Evolutionary conservation across 331 rosid genomes (phyloP).

Genomic region (Malus hybrid): DNA sequence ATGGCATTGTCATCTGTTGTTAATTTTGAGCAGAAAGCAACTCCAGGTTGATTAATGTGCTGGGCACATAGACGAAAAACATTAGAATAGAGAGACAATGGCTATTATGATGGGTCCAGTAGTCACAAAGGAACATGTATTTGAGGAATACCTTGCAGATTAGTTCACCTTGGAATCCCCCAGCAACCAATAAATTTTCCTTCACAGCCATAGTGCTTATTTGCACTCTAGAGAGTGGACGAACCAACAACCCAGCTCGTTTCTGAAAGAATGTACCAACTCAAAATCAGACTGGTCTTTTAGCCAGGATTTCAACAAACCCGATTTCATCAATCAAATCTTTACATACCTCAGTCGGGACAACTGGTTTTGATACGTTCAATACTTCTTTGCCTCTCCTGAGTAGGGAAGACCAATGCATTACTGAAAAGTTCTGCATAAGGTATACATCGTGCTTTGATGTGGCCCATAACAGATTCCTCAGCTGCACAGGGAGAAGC

Average conservation of each 20-base stretch:
- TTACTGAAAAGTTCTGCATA: slow-evolving; percentile 79
- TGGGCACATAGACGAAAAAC: slow-evolving; percentile 20
- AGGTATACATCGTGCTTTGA: slow-evolving; percentile 95
- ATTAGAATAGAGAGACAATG: not conserved
- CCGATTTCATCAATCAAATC: not conserved
- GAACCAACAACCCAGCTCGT: slow-evolving; percentile 42
- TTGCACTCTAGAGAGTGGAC: slow-evolving; percentile 70
- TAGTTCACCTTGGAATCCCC: slow-evolving; percentile 95
- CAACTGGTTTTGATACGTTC: slow-evolving; percentile 64
- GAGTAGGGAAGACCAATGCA: slow-evolving; percentile 83
- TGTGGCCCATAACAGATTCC: slow-evolving; percentile 88
- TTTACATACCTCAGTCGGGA: slow-evolving; percentile 56
- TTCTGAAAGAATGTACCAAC: slow-evolving; percentile 31
- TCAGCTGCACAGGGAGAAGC: slow-evolving; percentile 49
- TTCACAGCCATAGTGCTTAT: slow-evolving; percentile 91
- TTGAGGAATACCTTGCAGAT: slow-evolving; percentile 66
- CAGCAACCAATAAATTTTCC: slow-evolving; percentile 75
- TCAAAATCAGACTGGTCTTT: not conserved
- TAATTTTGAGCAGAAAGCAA: slow-evolving; percentile 74
- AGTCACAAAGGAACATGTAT: not conserved
- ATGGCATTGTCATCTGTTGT: slow-evolving; percentile 76
- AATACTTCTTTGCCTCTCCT: slow-evolving; percentile 68
- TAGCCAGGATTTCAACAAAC: not conserved
- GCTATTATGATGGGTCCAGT: not conserved
- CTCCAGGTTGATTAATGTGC: slow-evolving; percentile 64